Base-by-base conservation (phyloP, 768 basidiomycete species). In the Leccinum olivaceopallidum region DNA sequence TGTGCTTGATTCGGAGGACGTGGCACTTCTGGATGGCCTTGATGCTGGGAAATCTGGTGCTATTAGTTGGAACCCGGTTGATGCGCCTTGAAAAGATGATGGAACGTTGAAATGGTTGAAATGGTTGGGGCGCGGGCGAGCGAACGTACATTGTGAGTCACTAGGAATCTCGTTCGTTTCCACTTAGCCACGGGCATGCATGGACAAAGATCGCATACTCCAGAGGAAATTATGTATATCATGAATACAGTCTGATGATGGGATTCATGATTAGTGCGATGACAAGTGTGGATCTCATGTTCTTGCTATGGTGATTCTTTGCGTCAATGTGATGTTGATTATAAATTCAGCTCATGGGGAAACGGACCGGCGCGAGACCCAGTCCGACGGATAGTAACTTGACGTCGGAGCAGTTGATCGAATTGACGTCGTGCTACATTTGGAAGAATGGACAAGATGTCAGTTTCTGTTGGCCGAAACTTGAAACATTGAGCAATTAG, bases 31-130 rank as follows among this genome's bases (percentile, higher is more conserved):
- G 13, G 86, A 94, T 69, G 77, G 72, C 0, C 78, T 96, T 2
- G 93, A 96, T 69, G 75, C 78, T 54, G 95, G 91, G 0, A 80
- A 85, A 55, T 81, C 78, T 0, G 94, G 94, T 3, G 85, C 88
- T 0, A 75, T 90, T 49, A 87, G 83, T 62, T 96, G 94, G 95
- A 93, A 96, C 68, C 92, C 93, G 6, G 83, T 94, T 32, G 80
- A 90, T 64, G 70, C 67, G 6, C 63, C 74, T 30, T 74, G 69
- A 74, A 53, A 36, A 12, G 5, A 20, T 34, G 28, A 30, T 44
- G n/a, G 42, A 44, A n/a, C 9, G 42, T 44, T n/a, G 42, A 44
- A 44, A 44, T 61, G n/a, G 37, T 28, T 16, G 39, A 30, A 28
- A 51, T 24, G 18, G 34, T 28, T 16, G 47, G 34, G 28, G 36